phyloP scores from a whole-genome alignment of 331 rosid genomes.

The Saraca asoca region DNA sequence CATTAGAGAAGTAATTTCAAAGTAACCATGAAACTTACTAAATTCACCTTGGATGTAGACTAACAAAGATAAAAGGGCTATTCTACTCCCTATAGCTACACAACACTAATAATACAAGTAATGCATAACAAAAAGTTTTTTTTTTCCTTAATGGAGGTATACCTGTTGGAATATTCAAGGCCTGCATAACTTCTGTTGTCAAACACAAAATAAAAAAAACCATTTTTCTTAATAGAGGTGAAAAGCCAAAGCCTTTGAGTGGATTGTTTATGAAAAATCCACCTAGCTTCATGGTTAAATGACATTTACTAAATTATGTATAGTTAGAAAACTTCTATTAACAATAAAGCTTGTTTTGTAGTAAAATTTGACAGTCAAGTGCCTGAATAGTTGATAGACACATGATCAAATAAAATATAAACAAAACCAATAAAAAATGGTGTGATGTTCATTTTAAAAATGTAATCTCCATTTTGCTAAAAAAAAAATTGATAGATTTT shows the following conservation, averaged over 20 bases:
- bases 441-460: background rate
- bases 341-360: background rate
- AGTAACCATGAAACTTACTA: conserved; percentile 18
- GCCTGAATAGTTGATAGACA: no score
- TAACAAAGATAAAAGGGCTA: conserved; percentile 20
- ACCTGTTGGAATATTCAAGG: conserved; percentile 73
- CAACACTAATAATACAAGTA: background rate
- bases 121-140: conserved; percentile 48
- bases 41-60: conserved; percentile 1
- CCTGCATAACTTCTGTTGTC: conserved; percentile 88
- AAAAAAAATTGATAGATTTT: background rate
- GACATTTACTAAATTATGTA: conserved; percentile 1
- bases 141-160: conserved; percentile 82
- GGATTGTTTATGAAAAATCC: conserved; percentile 12
- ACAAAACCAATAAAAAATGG: background rate
- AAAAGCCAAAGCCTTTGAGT: conserved; percentile 16
- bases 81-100: background rate
- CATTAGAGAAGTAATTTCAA: conserved; percentile 6
- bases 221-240: background rate
- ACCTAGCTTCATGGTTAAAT: conserved; percentile 22
- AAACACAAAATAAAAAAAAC: background rate
- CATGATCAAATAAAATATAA: no score
- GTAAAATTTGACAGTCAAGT: conserved; percentile 12
- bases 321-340: background rate
- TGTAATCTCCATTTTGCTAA: background rate